Percentiles rank a stretch among this genome's conserved stretches.
Evolutionary conservation across 139 green algal species (phyloP).

Genomic region (Micractinium sp.): DNA sequence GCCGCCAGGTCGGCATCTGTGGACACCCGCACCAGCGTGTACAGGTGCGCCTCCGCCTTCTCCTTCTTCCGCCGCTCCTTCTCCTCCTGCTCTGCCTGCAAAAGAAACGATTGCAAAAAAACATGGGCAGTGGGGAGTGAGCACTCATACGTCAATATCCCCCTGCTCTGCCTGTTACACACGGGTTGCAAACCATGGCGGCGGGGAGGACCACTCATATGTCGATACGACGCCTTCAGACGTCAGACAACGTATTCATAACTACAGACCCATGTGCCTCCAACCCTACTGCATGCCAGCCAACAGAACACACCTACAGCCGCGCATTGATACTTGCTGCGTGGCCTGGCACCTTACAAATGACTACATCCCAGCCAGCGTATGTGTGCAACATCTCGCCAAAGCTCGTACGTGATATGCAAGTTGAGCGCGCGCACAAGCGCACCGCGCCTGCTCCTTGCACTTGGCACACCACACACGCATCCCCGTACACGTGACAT

Average conservation of each 20-base stretch:
- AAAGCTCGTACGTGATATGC: too few species aligned
- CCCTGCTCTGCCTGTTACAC: neutral
- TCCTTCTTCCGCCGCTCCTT: constrained; percentile 73
- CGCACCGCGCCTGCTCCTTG: neutral
- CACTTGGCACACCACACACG: too few species aligned
- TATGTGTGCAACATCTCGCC: too few species aligned
- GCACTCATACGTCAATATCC: neutral
- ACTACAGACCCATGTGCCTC: neutral
- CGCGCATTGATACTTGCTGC: too few species aligned
- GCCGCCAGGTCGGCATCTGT: constrained; percentile 66
- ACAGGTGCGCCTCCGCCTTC: constrained; percentile 93
- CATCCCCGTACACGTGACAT: neutral
- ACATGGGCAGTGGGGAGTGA: neutral
- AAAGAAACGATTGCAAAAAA: neutral
- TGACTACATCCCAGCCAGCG: too few species aligned
- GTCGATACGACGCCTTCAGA: too few species aligned
- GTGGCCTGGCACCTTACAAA: too few species aligned
- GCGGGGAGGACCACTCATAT: too few species aligned
- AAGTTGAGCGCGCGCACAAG: too few species aligned
- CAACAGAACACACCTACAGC: too few species aligned
- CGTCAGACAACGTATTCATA: neutral
- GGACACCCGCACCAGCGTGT: constrained; percentile 71
- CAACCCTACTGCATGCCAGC: neutral
- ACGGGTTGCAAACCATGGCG: neutral
- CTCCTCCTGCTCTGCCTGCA: constrained; percentile 77